A percentile compares a stretch with the other conserved stretches of the same genome.
Evolutionary conservation across 2,329 filamentous ascomycete genomes (phyloP).

Genomic region (Penicillium sp.): DNA sequence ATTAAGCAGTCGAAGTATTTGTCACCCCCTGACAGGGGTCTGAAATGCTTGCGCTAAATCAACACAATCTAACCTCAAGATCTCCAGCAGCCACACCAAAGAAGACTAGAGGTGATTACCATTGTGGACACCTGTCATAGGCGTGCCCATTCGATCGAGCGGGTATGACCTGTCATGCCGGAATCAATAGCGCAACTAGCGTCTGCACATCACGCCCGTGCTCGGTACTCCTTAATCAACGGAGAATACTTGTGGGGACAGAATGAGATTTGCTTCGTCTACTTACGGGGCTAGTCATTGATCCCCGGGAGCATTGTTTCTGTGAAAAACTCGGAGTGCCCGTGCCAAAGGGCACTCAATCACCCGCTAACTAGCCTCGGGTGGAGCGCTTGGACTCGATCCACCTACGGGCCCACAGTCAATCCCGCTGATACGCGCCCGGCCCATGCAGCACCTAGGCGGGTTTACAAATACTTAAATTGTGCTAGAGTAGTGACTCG

Average conservation of each 20-base stretch:
- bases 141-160: background rate
- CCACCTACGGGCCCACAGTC: background rate
- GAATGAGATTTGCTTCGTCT: background rate
- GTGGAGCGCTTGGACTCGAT: background rate
- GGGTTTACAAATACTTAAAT: background rate
- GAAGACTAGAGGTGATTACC: background rate
- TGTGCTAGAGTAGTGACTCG: background rate
- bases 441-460: background rate
- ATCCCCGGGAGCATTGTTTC: background rate
- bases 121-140: background rate
- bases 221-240: background rate
- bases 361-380: background rate
- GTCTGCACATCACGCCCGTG: background rate
- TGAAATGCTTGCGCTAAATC: background rate
- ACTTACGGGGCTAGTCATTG: background rate
- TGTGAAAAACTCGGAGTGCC: background rate
- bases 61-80: background rate
- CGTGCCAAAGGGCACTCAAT: background rate
- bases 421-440: background rate
- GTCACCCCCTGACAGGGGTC: background rate
- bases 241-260: background rate
- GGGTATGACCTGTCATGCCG: background rate
- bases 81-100: background rate
- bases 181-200: constrained; percentile 1
- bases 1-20: background rate